Evolutionary conservation across 306 rosid species (phyloP), one percentile per base, ranked within the genome.

Genomic region (Vicia faba): DNA sequence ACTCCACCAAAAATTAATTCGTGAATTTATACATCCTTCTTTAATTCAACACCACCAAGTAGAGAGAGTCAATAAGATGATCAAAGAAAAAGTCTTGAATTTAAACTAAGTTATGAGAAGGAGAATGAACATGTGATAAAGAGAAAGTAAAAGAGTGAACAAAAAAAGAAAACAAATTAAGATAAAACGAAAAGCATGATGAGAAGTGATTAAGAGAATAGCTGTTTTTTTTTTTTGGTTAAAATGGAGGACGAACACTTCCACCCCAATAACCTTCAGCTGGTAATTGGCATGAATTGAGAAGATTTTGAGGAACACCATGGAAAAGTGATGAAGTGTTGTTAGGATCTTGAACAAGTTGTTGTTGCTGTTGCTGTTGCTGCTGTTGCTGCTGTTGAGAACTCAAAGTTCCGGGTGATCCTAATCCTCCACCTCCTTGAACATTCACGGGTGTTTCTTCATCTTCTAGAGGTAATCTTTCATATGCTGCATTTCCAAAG

Each of bases 401-500:
- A 11, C 88, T 85, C 0, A 62, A 57, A 2, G 72, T 73, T n/a
- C 85, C 92, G 0, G 95, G 93, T 0, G 96, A 86, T 2, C 85
- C 90, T 48, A 87, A 63, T 6, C 82, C 72, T 5, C 89, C 84
- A 16, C 75, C 81, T 4, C 81, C 91, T 0, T 60, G 51, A 0
- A 70, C 73, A 18, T 78, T 56, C 20, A 39, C 83, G 8, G 70
- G 73, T 2, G 77, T 25, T n/a, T 70, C 82, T 6, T 89, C 98
- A 5, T 90, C 99, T 39, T 89, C 99, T 5, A 93, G 60, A 3
- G 99, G 99, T 8, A 93, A 80, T 72, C 97, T 86, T 76, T 93
- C 97, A 51, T 93, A 93, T 2, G 96, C 99, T 1, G 99, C 97
- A 82, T 93, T 93, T 23, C 96, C 99, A 51, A 93, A 93, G 3